Conservation (phyloP, 192 early-diverging fungal genomes). For the Backusella australiensis region DNA sequence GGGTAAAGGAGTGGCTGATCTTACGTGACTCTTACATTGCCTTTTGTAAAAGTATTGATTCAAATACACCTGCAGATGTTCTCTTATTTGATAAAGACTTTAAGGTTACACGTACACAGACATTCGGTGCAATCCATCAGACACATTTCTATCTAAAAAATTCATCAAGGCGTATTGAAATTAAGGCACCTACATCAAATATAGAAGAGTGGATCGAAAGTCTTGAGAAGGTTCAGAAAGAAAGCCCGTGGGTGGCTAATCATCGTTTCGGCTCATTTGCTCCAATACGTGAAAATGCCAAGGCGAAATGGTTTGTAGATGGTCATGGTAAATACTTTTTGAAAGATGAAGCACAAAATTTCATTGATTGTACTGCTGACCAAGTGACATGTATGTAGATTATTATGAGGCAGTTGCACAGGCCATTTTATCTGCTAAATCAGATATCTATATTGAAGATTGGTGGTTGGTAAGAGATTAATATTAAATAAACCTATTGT, state of each 20-base stretch:
- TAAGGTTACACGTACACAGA: slow-evolving; percentile 14
- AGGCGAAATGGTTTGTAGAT: slow-evolving; percentile 79
- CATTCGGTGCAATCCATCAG: slow-evolving; percentile 35
- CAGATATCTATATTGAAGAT: slow-evolving; percentile 75
- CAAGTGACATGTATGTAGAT: slow-evolving; percentile 32
- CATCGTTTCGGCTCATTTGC: slow-evolving; percentile 80
- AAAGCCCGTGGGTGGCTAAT: slow-evolving; percentile 61
- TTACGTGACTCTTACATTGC: slow-evolving; percentile 73
- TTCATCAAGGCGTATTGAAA: slow-evolving; percentile 60
- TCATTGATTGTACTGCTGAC: neutral
- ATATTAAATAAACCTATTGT: neutral
- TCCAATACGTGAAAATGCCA: slow-evolving; percentile 61
- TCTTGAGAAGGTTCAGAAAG: slow-evolving; percentile 51
- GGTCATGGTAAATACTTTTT: slow-evolving; percentile 59
- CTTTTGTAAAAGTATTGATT: slow-evolving; percentile 45
- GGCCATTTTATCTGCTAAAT: slow-evolving; percentile 67
- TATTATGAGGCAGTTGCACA: slow-evolving; percentile 80
- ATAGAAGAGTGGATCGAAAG: slow-evolving; percentile 71
- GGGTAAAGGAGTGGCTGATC: slow-evolving; percentile 69
- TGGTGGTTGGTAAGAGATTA: slow-evolving; percentile 72
- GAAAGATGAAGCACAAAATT: neutral
- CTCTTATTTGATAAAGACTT: slow-evolving; percentile 52
- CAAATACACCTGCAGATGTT: slow-evolving; percentile 43
- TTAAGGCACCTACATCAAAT: slow-evolving; percentile 60
- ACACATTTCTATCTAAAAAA: slow-evolving; percentile 60